Percentiles rank a stretch among this genome's conserved stretches.
Conservation (phyloP, 2,329 filamentous ascomycete genomes). For the Rhynchosporium graminicola region DNA sequence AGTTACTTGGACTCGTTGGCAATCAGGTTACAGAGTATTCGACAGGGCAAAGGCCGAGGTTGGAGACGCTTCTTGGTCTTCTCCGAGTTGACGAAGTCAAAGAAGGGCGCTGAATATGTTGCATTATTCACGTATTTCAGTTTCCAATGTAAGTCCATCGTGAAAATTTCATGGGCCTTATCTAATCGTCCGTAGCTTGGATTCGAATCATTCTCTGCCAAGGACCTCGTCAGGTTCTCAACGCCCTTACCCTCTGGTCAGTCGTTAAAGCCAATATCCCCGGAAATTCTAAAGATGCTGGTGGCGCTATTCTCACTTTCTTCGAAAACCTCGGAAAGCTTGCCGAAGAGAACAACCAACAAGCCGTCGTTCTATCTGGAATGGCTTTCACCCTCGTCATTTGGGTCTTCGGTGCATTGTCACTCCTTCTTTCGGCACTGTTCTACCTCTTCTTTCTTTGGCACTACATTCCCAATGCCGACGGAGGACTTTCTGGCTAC, state of each 20-base stretch:
- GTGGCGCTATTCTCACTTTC: constrained; percentile 70
- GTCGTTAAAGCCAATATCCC: constrained; percentile 76
- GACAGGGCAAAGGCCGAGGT: constrained; percentile 72
- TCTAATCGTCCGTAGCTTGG: constrained; percentile 60
- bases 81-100: constrained; percentile 69
- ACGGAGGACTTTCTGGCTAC: constrained; percentile 80
- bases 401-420: constrained; percentile 81
- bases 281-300: constrained; percentile 57
- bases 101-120: constrained; percentile 72
- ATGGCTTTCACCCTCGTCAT: constrained; percentile 92
- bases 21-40: constrained; percentile 78
- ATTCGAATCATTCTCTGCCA: constrained; percentile 88
- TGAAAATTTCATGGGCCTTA: neutral
- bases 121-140: constrained; percentile 71
- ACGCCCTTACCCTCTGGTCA: constrained; percentile 83
- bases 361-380: constrained; percentile 80
- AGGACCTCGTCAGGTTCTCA: constrained; percentile 88
- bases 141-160: constrained; percentile 56
- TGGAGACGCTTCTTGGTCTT: constrained; percentile 82
- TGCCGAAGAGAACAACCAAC: constrained; percentile 70
- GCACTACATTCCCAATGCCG: constrained; percentile 82
- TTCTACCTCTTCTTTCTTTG: constrained; percentile 89
- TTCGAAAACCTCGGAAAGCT: constrained; percentile 79
- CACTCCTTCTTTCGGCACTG: constrained; percentile 70
- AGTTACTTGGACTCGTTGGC: constrained; percentile 89